These are phyloP conservation scores for Trametes sp. DNA, from an alignment of 1,284 basidiomycete genomes.

Conservation along the genomic window DNA sequence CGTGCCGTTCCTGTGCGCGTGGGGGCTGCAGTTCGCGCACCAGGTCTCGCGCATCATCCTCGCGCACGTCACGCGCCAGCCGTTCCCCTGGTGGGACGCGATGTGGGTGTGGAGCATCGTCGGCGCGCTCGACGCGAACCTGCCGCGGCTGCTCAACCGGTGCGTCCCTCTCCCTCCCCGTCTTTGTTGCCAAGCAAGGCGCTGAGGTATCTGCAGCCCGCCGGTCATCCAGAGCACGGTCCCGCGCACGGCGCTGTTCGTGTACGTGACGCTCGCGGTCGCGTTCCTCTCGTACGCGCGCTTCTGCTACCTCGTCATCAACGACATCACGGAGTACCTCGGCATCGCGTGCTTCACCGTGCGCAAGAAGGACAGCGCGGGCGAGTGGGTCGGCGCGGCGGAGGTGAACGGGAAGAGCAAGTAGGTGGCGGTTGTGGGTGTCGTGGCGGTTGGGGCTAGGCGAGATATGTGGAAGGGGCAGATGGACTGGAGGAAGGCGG, in stretches of 20 bases:
- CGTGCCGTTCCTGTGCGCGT: slow-evolving; percentile 88
- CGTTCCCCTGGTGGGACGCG: slow-evolving; percentile 90
- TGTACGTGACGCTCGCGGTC: slow-evolving; percentile 72
- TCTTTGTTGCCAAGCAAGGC: slow-evolving; percentile 23
- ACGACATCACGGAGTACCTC: slow-evolving; percentile 86
- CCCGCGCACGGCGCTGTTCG: slow-evolving; percentile 66
- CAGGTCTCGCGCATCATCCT: slow-evolving; percentile 93
- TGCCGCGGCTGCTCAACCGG: slow-evolving; percentile 72
- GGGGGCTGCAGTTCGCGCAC: slow-evolving; percentile 89
- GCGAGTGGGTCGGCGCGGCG: slow-evolving; percentile 67
- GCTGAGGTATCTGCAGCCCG: slow-evolving; percentile 55
- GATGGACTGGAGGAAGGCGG: neutral
- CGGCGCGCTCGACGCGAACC: slow-evolving; percentile 85
- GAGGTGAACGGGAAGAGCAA: slow-evolving; percentile 40
- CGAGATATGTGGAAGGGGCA: neutral
- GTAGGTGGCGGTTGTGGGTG: neutral
- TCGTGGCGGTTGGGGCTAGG: neutral
- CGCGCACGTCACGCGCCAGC: slow-evolving; percentile 87
- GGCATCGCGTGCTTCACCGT: slow-evolving; percentile 94
- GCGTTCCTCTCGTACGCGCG: slow-evolving; percentile 79
- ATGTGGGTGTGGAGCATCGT: slow-evolving; percentile 86
- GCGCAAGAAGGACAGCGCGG: slow-evolving; percentile 77
- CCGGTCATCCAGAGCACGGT: slow-evolving; percentile 76
- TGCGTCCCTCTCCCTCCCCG: slow-evolving; percentile 45
- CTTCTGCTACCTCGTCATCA: slow-evolving; percentile 84